Percentiles rank a stretch among this genome's conserved stretches.
These are phyloP conservation scores for Trichoderma gracile DNA, from an alignment of 2,329 filamentous ascomycete genomes.

Conservation along the genomic window DNA sequence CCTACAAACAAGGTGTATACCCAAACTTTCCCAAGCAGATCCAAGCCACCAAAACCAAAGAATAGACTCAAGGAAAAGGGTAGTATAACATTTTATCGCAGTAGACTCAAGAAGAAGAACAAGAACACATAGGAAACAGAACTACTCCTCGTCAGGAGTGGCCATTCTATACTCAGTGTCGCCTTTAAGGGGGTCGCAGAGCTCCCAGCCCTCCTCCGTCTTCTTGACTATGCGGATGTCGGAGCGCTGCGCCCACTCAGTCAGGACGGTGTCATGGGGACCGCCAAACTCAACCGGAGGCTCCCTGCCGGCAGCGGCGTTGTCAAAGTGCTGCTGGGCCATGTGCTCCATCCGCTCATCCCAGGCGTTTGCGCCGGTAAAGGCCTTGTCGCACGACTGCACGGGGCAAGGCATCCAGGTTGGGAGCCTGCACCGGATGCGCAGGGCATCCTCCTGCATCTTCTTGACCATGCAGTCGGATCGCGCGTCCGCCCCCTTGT, in stretches of 20 bases:
- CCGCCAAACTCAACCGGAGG: constrained; percentile 43
- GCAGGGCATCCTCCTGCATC: constrained; percentile 60
- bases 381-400: constrained; percentile 58
- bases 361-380: constrained; percentile 68
- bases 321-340: constrained; percentile 69
- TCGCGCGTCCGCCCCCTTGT: constrained; percentile 39
- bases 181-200: constrained; percentile 37
- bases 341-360: constrained; percentile 86
- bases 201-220: constrained; percentile 37
- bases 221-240: constrained; percentile 39
- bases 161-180: constrained; percentile 23
- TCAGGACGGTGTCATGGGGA: constrained; percentile 42
- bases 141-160: background rate
- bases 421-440: constrained; percentile 63
- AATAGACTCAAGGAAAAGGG: background rate
- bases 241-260: constrained; percentile 42
- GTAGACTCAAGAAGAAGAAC: background rate
- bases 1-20: background rate
- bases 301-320: constrained; percentile 36
- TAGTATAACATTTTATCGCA: background rate
- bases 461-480: constrained; percentile 57
- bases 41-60: background rate
- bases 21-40: background rate
- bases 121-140: background rate
- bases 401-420: constrained; percentile 61